Conservation (phyloP, 768 basidiomycete genomes). For the Scleroderma citrinum region DNA sequence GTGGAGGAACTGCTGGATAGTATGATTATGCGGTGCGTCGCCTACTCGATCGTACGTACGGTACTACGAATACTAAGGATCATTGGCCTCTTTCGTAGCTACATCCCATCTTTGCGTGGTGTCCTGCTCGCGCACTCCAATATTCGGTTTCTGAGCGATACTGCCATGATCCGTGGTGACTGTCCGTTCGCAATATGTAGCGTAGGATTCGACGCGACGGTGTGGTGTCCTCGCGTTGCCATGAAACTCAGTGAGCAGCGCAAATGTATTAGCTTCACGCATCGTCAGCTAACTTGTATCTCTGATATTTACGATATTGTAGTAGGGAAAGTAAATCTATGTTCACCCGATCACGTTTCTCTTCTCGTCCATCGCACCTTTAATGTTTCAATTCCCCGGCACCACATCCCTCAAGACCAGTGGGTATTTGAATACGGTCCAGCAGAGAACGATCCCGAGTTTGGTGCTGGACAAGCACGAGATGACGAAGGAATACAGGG, state of each 20-base stretch:
- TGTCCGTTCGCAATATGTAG: slow-evolving; percentile 79
- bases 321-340: slow-evolving; percentile 87
- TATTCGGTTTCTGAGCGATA: slow-evolving; percentile 56
- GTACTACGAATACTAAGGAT: slow-evolving; percentile 6
- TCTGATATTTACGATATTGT: neutral
- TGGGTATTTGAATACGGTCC: slow-evolving; percentile 88
- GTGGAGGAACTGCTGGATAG: slow-evolving; percentile 89
- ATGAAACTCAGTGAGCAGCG: slow-evolving; percentile 64
- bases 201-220: slow-evolving; percentile 73
- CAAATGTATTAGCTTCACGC: too few species aligned
- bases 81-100: slow-evolving; percentile 40
- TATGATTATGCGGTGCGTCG: slow-evolving; percentile 85
- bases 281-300: neutral
- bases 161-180: slow-evolving; percentile 67
- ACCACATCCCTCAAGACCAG: slow-evolving; percentile 75
- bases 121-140: slow-evolving; percentile 86
- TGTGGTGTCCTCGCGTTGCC: slow-evolving; percentile 85
- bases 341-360: slow-evolving; percentile 88
- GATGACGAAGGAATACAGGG: slow-evolving; percentile 17
- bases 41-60: neutral
- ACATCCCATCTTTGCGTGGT: slow-evolving; percentile 80
- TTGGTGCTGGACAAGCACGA: slow-evolving; percentile 34
- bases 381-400: slow-evolving; percentile 90
- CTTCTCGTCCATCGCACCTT: slow-evolving; percentile 88
- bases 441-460: slow-evolving; percentile 75